Conservation (phyloP, 1,284 basidiomycete species). For the Phellinidium pouzarii region DNA sequence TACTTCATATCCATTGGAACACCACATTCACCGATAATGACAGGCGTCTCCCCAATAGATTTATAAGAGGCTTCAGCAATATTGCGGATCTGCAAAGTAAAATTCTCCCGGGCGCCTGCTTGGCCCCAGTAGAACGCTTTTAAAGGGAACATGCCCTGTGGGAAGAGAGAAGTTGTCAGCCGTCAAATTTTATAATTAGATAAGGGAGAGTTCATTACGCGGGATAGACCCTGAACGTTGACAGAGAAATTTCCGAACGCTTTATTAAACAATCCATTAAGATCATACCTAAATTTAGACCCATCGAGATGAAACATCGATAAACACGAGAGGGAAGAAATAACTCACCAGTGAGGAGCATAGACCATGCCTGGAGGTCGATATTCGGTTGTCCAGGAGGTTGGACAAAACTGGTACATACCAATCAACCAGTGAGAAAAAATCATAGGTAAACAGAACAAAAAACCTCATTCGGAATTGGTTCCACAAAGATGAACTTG, state of each 20-base stretch:
- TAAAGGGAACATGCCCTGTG: constrained; percentile 76
- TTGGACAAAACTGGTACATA: constrained; percentile 60
- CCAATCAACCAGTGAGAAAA: background rate
- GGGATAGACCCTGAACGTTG: constrained; percentile 84
- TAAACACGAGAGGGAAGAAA: background rate
- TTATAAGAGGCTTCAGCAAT: constrained; percentile 63
- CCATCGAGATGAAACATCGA: background rate
- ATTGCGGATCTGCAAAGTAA: constrained; percentile 73
- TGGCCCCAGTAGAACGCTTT: constrained; percentile 86
- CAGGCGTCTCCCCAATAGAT: constrained; percentile 70
- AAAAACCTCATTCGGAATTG: constrained; percentile 86
- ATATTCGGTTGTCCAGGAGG: constrained; percentile 61
- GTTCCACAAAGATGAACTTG: constrained; percentile 76
- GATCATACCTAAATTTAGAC: constrained; percentile 72
- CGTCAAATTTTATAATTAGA: background rate
- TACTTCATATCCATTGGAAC: constrained; percentile 94
- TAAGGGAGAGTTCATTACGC: constrained; percentile 41
- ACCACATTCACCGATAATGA: constrained; percentile 86
- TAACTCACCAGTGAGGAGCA: constrained; percentile 78
- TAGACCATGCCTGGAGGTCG: constrained; percentile 75
- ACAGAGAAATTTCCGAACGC: constrained; percentile 76
- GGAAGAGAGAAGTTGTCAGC: background rate
- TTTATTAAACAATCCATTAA: constrained; percentile 80
- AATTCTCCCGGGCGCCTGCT: constrained; percentile 74
- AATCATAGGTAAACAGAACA: background rate